Evolutionary conservation across 2,329 filamentous ascomycete species (phyloP).

Genomic region (Colletotrichum musicola): DNA sequence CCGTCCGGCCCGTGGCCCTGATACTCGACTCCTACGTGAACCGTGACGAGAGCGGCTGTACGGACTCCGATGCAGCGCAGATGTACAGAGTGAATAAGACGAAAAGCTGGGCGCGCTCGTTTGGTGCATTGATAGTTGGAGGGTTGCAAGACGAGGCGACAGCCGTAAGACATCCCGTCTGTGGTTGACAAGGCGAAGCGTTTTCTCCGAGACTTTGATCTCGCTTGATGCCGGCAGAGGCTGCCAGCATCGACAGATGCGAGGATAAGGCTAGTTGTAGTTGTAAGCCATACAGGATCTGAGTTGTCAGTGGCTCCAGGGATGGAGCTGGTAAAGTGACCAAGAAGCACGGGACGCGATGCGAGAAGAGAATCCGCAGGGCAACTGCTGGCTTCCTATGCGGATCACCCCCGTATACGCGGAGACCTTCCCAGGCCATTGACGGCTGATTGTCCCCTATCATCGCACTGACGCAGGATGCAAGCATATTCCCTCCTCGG

Average conservation of each 20-base stretch:
- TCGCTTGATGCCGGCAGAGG: background rate
- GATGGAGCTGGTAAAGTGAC: background rate
- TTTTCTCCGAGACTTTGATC: background rate
- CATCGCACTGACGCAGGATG: conserved; percentile 5
- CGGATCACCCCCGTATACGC: background rate
- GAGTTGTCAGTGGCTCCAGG: background rate
- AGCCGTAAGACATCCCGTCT: conserved; percentile 4
- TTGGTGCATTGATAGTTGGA: background rate
- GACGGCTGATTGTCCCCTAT: background rate
- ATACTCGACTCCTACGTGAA: conserved; percentile 1
- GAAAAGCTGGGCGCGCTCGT: background rate
- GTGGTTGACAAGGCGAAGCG: background rate
- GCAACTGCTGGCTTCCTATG: no score
- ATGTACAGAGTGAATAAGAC: conserved; percentile 3
- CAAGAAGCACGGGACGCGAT: background rate
- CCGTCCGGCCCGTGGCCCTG: background rate
- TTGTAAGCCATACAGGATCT: background rate
- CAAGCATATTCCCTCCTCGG: conserved; percentile 13
- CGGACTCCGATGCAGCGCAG: background rate
- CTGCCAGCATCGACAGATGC: no score
- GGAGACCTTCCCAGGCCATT: background rate
- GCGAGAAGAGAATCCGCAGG: no score
- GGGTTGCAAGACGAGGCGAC: background rate
- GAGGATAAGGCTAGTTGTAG: background rate
- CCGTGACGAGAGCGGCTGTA: background rate